Evolutionary conservation across 1,284 basidiomycete genomes (phyloP).

Genomic region (Irpex rosettiformis): DNA sequence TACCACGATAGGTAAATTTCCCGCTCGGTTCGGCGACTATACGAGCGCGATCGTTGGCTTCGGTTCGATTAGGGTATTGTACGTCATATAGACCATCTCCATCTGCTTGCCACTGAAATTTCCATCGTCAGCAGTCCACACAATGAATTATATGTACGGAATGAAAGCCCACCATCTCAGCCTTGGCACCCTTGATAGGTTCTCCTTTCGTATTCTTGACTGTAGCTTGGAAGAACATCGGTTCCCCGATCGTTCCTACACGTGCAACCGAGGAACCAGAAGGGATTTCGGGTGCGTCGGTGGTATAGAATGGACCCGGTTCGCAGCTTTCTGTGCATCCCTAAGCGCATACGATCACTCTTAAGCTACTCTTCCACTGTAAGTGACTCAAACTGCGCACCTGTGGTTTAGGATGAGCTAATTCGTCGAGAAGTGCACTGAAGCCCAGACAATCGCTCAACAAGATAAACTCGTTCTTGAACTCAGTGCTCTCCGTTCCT

Average conservation of each 20-base stretch:
- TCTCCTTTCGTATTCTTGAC: conserved; percentile 35
- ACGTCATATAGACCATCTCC: conserved; percentile 40
- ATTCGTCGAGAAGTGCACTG: conserved; percentile 37
- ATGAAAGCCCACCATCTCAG: conserved; percentile 30
- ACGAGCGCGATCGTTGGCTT: conserved; percentile 35
- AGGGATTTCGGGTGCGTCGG: conserved; percentile 33
- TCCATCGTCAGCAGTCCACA: neutral
- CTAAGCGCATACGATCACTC: conserved; percentile 11
- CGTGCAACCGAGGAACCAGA: conserved; percentile 35
- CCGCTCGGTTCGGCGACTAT: conserved; percentile 34
- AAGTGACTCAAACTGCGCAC: no score
- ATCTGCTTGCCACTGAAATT: conserved; percentile 37
- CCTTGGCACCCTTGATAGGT: conserved; percentile 31
- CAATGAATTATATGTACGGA: neutral
- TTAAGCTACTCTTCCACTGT: no score
- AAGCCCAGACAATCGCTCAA: conserved; percentile 38
- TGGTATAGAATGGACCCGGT: conserved; percentile 37
- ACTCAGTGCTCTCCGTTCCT: conserved; percentile 36
- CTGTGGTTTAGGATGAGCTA: conserved; percentile 35
- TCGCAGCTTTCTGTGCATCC: conserved; percentile 38
- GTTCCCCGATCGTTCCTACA: conserved; percentile 31
- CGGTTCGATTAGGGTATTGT: conserved; percentile 33
- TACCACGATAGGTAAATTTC: conserved; percentile 34
- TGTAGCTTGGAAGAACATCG: conserved; percentile 33
- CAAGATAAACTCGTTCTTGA: conserved; percentile 41